Percentiles rank a stretch among this genome's conserved stretches.
These are phyloP conservation scores for Aschersonia sp. DNA, from an alignment of 2,329 filamentous ascomycete genomes.

Conservation along the genomic window DNA sequence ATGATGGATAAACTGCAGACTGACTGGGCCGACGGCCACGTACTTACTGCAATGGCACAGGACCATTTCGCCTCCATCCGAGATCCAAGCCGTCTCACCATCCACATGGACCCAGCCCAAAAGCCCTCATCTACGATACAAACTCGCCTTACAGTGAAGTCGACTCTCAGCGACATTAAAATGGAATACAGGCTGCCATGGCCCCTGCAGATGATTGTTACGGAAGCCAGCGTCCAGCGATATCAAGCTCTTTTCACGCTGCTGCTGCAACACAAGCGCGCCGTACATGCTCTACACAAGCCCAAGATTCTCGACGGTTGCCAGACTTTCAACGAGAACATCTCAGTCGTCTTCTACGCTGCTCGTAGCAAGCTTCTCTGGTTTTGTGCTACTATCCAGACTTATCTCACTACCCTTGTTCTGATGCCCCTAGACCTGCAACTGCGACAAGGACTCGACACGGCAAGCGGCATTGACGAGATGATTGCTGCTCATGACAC, in stretches of 20 bases:
- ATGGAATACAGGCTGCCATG: constrained; percentile 55
- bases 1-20: constrained; percentile 48
- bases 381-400: constrained; percentile 62
- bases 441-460: constrained; percentile 42
- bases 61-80: constrained; percentile 49
- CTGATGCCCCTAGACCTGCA: constrained; percentile 43
- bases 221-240: constrained; percentile 42
- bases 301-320: constrained; percentile 29
- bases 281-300: constrained; percentile 50
- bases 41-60: constrained; percentile 64
- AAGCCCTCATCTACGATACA: constrained; percentile 27
- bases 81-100: constrained; percentile 47
- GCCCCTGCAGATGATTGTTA: constrained; percentile 59
- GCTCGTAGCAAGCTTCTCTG: constrained; percentile 59
- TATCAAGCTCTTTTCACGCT: constrained; percentile 67
- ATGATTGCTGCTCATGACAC: constrained; percentile 59
- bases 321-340: constrained; percentile 21
- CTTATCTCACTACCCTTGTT: constrained; percentile 63
- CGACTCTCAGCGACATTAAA: constrained; percentile 44
- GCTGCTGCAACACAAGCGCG: constrained; percentile 63
- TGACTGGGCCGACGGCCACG: constrained; percentile 69
- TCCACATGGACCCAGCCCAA: constrained; percentile 31
- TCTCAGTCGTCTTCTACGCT: constrained; percentile 36
- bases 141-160: constrained; percentile 40
- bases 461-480: constrained; percentile 59